Conservation (phyloP, 495 filamentous ascomycete genomes). For the Thermothielavioides terrestris region DNA sequence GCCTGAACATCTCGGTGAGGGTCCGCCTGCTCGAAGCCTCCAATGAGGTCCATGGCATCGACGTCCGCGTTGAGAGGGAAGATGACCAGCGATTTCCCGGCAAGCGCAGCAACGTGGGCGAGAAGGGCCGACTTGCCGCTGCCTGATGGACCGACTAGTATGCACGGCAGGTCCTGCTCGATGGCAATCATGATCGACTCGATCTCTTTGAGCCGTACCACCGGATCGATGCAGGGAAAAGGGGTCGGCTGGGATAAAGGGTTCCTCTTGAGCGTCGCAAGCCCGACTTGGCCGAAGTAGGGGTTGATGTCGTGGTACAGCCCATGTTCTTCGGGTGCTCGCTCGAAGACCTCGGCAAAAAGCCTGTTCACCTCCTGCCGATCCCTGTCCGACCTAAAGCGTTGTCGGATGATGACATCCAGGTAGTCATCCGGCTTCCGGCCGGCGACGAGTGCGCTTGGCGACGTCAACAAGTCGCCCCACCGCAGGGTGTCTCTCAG, state of each 20-base stretch:
- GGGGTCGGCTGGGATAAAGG: conserved; percentile 44
- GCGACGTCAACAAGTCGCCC: conserved; percentile 61
- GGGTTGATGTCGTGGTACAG: conserved; percentile 53
- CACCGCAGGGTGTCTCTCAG: conserved; percentile 85
- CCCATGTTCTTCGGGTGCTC: conserved; percentile 44
- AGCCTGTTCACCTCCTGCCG: conserved; percentile 52
- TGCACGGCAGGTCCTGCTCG: conserved; percentile 76
- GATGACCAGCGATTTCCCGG: conserved; percentile 63
- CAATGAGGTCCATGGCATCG: conserved; percentile 93
- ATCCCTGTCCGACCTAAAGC: conserved; percentile 70
- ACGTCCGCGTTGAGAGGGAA: conserved; percentile 86
- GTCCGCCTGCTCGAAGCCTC: conserved; percentile 93
- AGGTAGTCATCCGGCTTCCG: conserved; percentile 59
- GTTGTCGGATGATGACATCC: conserved; percentile 74
- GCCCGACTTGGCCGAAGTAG: conserved; percentile 57
- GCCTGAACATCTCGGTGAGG: conserved; percentile 55
- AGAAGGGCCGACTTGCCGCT: conserved; percentile 78
- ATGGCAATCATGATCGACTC: conserved; percentile 85
- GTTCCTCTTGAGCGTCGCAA: conserved; percentile 60
- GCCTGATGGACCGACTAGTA: conserved; percentile 78
- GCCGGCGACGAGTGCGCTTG: conserved; percentile 45
- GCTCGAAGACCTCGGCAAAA: conserved; percentile 41
- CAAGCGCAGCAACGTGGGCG: conserved; percentile 64
- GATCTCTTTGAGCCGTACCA: conserved; percentile 54
- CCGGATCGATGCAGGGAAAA: conserved; percentile 47